A percentile compares a stretch with the other conserved stretches of the same genome.
phyloP scores from a whole-genome alignment of 1,284 basidiomycete species.

The Cerioporus squamosus region DNA sequence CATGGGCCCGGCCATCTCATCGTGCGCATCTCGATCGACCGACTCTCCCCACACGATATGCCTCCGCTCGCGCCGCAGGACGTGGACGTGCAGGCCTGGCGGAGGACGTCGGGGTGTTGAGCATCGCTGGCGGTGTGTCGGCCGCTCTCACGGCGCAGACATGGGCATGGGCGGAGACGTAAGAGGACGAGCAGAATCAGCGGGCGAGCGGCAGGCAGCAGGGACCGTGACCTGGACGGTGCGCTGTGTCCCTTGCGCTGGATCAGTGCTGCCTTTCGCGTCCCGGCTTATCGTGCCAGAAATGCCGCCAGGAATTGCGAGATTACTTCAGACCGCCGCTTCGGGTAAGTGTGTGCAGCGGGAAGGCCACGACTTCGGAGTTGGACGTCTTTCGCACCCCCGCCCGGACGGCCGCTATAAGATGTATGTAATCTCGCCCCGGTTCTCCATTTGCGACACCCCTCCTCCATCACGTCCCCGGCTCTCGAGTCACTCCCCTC shows the following conservation, averaged over 20 bases:
- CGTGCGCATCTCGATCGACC: slow-evolving; percentile 10
- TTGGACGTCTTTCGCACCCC: slow-evolving; percentile 27
- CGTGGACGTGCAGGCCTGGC: neutral
- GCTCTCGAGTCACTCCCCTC: slow-evolving; percentile 29
- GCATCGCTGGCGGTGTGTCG: slow-evolving; percentile 1
- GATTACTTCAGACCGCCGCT: slow-evolving; percentile 21
- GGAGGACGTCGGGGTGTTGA: neutral
- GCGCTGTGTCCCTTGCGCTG: slow-evolving; percentile 9
- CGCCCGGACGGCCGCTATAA: slow-evolving; percentile 26
- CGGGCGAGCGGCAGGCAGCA: slow-evolving; percentile 13
- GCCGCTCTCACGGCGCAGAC: slow-evolving; percentile 9
- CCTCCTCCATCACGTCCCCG: slow-evolving; percentile 35
- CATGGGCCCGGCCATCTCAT: slow-evolving; percentile 8
- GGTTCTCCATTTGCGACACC: slow-evolving; percentile 32
- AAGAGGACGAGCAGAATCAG: slow-evolving; percentile 18
- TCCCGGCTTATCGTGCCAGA: slow-evolving; percentile 18
- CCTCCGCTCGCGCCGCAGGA: neutral
- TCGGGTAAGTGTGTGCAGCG: slow-evolving; percentile 19
- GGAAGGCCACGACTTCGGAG: slow-evolving; percentile 29
- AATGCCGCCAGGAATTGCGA: slow-evolving; percentile 15
- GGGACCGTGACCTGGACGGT: slow-evolving; percentile 18
- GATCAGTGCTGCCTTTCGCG: slow-evolving; percentile 8
- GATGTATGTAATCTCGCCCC: slow-evolving; percentile 35
- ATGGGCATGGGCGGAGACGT: slow-evolving; percentile 15
- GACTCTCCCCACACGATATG: neutral